Evolutionary conservation across 2,329 filamentous ascomycete species (phyloP), one percentile per base, ranked within the genome.

Genomic region (Penicillium verrucosum): DNA sequence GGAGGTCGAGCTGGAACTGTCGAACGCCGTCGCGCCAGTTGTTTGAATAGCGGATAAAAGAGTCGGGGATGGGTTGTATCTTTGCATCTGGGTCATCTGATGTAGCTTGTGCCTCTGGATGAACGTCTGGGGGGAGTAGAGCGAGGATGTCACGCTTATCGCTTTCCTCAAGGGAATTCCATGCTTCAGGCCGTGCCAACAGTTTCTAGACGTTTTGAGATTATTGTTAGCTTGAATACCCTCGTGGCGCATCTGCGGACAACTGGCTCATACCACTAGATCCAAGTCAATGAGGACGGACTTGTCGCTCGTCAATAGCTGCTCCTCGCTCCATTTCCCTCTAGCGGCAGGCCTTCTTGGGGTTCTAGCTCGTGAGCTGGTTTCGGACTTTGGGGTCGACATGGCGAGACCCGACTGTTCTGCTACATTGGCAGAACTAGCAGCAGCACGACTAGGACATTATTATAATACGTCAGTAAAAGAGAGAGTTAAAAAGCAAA

Each of bases 1-100:
- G 69, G 1, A 87, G 73, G 61, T 87, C 83, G 4, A 78, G 67
- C 65, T 85, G 79, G 66, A 83, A 87, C 49, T 79, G 75, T 18
- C 80, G 78, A 38, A 85, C 68, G 42, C 78, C 81, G 21, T 80
- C 79, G 23, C 80, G 77, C 70, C 85, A 83, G 55, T 78, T 75
- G 44, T 75, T 73, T 23, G 75, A 73, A 60, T 79, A 78, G 12
- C 75, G 77, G 47, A 75, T 62, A 34, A 80, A 77, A 3, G 65
- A 68, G 18, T 75, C 65, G 3, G 75, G 69, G 4, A 81, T 59
- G 11, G 73, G 72, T n/a, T 69, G 66, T 11, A 77, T 74, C 37
- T 70, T 72, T 12, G 62, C 59, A 23, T 72, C 50, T 1, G 66
- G 61, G 42, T 73, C 64, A 27, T 73, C 68, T 4, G 60, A 32